Conservation (phyloP, 805 yeast species). For the Kuraishia cidri region DNA sequence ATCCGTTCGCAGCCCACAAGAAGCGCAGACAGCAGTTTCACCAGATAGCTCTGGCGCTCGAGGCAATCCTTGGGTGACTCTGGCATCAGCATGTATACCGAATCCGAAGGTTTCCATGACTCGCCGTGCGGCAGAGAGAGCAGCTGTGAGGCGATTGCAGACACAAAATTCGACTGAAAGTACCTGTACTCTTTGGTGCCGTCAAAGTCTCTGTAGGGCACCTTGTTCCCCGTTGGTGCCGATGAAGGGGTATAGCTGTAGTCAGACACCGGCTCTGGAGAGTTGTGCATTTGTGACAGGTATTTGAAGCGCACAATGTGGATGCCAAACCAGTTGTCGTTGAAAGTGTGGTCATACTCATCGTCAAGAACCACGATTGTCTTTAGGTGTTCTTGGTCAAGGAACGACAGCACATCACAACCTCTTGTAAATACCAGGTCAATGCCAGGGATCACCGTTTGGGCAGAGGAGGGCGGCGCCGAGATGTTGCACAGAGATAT, state of each 20-base stretch:
- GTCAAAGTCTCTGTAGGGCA: too few species aligned
- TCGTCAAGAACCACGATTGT: conserved; percentile 19
- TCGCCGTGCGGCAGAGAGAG: conserved; percentile 19
- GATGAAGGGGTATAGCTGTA: too few species aligned
- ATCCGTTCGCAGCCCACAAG: conserved; percentile 17
- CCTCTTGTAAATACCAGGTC: conserved; percentile 16
- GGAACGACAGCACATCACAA: conserved; percentile 16
- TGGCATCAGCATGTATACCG: conserved; percentile 9
- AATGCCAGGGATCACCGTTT: conserved; percentile 4
- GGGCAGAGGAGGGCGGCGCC: too few species aligned
- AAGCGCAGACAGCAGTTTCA: conserved; percentile 29
- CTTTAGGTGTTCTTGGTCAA: conserved; percentile 8
- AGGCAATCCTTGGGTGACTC: not conserved
- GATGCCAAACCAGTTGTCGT: conserved; percentile 11
- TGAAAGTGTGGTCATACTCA: conserved; percentile 7
- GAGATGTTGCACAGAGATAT: conserved; percentile 3
- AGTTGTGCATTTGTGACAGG: too few species aligned
- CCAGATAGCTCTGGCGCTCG: conserved; percentile 12
- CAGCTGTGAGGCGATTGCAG: conserved; percentile 22
- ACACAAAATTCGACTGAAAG: conserved; percentile 23
- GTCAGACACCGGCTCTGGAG: too few species aligned
- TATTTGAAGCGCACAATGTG: too few species aligned
- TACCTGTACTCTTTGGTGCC: conserved; percentile 13
- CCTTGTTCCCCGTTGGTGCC: too few species aligned
- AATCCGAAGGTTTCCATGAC: conserved; percentile 16